These are phyloP conservation scores for Akanthomyces muscarius DNA, from an alignment of 2,329 filamentous ascomycete genomes.

Conservation along the genomic window DNA sequence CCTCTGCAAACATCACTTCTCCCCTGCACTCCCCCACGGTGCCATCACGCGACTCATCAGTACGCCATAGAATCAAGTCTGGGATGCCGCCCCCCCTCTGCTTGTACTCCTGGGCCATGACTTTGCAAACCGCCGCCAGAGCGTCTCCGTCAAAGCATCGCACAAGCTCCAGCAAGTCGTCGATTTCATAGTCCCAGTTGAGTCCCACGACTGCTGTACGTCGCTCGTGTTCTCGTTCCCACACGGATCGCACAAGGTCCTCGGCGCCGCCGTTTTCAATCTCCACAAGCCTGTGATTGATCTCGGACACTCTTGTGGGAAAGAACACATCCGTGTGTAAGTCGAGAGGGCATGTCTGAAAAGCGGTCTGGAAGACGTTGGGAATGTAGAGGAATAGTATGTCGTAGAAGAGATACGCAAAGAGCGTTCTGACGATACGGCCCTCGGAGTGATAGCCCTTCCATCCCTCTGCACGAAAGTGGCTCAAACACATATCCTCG, in stretches of 20 bases:
- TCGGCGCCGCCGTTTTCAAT: slow-evolving; percentile 79
- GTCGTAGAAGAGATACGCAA: slow-evolving; percentile 88
- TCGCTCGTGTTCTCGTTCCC: slow-evolving; percentile 62
- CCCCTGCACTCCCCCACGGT: slow-evolving; percentile 30
- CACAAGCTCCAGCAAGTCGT: slow-evolving; percentile 76
- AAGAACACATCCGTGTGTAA: slow-evolving; percentile 93
- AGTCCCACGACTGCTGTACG: slow-evolving; percentile 86
- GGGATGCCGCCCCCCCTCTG: slow-evolving; percentile 83
- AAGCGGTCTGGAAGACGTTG: slow-evolving; percentile 95
- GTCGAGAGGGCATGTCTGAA: slow-evolving; percentile 90
- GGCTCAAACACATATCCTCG: slow-evolving; percentile 87
- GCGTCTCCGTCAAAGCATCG: slow-evolving; percentile 75
- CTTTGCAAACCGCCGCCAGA: slow-evolving; percentile 80
- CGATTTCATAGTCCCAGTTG: slow-evolving; percentile 80
- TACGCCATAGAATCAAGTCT: slow-evolving; percentile 85
- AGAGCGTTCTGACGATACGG: slow-evolving; percentile 85
- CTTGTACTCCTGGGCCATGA: slow-evolving; percentile 92
- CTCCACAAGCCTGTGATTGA: slow-evolving; percentile 79
- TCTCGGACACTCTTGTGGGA: slow-evolving; percentile 77
- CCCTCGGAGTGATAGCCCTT: slow-evolving; percentile 94
- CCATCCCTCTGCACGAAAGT: slow-evolving; percentile 80
- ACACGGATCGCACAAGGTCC: slow-evolving; percentile 62
- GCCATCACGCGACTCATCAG: slow-evolving; percentile 26
- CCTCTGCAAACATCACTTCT: slow-evolving; percentile 73
- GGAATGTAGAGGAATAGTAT: slow-evolving; percentile 89